Base-by-base conservation (phyloP, 805 yeast species). In the Lachancea sp. region DNA sequence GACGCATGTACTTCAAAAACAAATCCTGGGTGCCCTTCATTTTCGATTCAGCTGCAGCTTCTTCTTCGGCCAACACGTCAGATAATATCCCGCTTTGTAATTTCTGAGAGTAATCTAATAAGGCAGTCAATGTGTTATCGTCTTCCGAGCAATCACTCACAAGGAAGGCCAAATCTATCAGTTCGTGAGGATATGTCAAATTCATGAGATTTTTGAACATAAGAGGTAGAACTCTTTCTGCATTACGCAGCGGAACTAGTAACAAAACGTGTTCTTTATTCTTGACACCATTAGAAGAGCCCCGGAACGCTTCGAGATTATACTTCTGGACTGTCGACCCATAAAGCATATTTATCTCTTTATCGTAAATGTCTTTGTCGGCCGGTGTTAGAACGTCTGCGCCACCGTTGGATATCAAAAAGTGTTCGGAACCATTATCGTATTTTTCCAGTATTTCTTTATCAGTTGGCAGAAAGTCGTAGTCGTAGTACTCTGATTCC, bases 171-270 rank as follows among this genome's bases (percentile, higher is more conserved):
- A 85, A 70, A 65, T 87, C 95, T 44, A 87, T 82, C 50, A 85
- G 67, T 19, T 77, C 73, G 60, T 88, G 96, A 45, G 85, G 88
- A 60, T 87, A 87, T 1, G 95, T 85, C 65, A 87, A 69, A 62
- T 87, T 86, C 91, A 84, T 85, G 65, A 87, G 68, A 65, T 87
- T 85, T 57, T 82, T 81, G 67, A 88, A 86, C 73, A 89, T 87
- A 70, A 86, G 70, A 11, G 93, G 89, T 49, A 87, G 66, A 17
- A 85, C 90, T 25, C 74, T 70, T 55, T 78, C 84, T 0, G 95
- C 95, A 57, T 87, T 82, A 63, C 95, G 71, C 49, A 87, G 67
- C 9, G 96, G 96, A 57, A 87, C 75, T 49, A 82, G 71, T 42
- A 88, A 66, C 45, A 87, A 66, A 12, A 87, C 79, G 39, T 79